Evolutionary conservation across 805 yeast genomes (phyloP).

Genomic region (Yamadazyma akitaensis): DNA sequence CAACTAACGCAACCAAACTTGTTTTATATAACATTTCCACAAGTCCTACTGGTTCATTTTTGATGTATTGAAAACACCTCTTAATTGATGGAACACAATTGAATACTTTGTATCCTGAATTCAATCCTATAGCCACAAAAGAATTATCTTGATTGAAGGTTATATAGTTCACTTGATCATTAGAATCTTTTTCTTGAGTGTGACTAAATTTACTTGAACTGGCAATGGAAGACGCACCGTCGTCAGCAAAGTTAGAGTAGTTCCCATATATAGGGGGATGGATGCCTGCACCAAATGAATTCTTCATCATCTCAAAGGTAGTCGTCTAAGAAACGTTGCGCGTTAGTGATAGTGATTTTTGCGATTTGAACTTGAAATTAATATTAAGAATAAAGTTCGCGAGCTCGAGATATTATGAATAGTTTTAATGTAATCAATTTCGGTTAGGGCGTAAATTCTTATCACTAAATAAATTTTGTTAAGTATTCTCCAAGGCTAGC

Average conservation of each 20-base stretch:
- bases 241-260: conserved; percentile 11
- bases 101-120: conserved; percentile 65
- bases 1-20: conserved; percentile 79
- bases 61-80: conserved; percentile 30
- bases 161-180: conserved; percentile 35
- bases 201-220: conserved; percentile 14
- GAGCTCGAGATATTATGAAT: too few species aligned
- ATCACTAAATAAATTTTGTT: conserved; percentile 10
- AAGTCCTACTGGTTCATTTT: conserved; percentile 57
- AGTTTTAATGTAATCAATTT: neutral
- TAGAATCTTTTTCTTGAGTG: conserved; percentile 9
- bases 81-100: conserved; percentile 58
- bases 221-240: conserved; percentile 16
- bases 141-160: conserved; percentile 84
- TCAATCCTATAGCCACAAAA: conserved; percentile 75
- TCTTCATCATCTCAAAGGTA: conserved; percentile 14
- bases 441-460: neutral
- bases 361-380: too few species aligned
- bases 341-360: neutral
- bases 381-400: too few species aligned
- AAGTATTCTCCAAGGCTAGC: conserved; percentile 32
- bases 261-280: conserved; percentile 12
- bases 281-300: conserved; percentile 13
- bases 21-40: conserved; percentile 92
- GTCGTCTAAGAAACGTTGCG: neutral